Evolutionary conservation across 73 alveolate species (phyloP).

Genomic region (Paramecium bursaria): DNA sequence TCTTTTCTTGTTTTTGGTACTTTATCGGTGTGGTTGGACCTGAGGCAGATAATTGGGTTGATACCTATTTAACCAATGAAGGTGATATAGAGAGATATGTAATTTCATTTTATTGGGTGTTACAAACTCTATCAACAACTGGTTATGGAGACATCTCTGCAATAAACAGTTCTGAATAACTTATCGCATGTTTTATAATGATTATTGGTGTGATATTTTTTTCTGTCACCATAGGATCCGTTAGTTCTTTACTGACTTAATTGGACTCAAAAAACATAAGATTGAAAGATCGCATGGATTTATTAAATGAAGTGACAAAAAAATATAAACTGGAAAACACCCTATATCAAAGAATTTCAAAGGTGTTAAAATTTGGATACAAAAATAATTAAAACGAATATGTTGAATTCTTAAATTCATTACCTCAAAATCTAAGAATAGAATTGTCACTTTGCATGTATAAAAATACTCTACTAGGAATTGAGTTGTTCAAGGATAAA

Average conservation of each 20-base stretch:
- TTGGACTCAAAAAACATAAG: conserved; percentile 65
- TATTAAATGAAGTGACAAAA: conserved; percentile 34
- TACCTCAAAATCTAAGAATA: conserved; percentile 81
- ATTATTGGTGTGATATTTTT: conserved; percentile 86
- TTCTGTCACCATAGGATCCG: conserved; percentile 85
- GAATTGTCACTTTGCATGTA: conserved; percentile 62
- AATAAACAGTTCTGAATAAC: conserved; percentile 69
- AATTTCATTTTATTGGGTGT: conserved; percentile 80
- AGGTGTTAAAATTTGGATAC: conserved; percentile 56
- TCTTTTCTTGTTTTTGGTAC: conserved; percentile 40
- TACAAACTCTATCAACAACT: conserved; percentile 84
- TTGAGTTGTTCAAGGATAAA: conserved; percentile 30
- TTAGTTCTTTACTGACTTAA: conserved; percentile 81
- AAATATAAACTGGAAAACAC: conserved; percentile 33
- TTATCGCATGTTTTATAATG: conserved; percentile 81
- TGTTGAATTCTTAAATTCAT: conserved; percentile 74
- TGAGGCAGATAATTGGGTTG: conserved; percentile 32
- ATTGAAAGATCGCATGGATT: background rate
- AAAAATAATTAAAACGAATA: conserved; percentile 67
- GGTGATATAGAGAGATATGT: conserved; percentile 68
- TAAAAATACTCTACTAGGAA: conserved; percentile 9
- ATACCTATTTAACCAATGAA: conserved; percentile 15
- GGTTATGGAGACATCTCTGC: conserved; percentile 90
- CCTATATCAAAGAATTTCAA: background rate
- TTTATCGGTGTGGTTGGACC: background rate